Conservation (phyloP, 257 asterid species). For the Lithospermum erythrorhizon region DNA sequence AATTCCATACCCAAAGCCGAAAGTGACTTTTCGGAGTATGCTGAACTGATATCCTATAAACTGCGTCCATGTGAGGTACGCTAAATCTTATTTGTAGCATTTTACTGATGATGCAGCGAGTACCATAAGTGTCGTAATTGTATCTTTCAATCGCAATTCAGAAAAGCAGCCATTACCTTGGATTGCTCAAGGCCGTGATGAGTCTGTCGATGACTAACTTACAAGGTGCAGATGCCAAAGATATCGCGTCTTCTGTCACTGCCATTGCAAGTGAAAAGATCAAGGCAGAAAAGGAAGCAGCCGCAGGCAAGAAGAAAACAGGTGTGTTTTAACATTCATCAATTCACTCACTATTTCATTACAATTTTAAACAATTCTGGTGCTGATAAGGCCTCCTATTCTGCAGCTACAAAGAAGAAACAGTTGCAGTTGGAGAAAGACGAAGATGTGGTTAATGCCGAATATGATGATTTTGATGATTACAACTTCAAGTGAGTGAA, state of each 20-base stretch:
- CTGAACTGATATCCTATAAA: conserved; percentile 68
- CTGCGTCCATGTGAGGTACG: conserved; percentile 82
- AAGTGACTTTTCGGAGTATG: conserved; percentile 73
- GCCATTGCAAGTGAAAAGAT: conserved; percentile 92
- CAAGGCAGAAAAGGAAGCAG: conserved; percentile 79
- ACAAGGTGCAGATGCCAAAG: conserved; percentile 91
- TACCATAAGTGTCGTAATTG: not conserved
- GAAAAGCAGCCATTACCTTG: conserved; percentile 90
- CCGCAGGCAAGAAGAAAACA: conserved; percentile 77
- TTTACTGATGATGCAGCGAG: not conserved
- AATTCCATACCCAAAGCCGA: conserved; percentile 78
- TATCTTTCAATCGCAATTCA: conserved; percentile 19
- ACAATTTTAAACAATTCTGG: not conserved
- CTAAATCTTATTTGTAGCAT: conserved; percentile 5
- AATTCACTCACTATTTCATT: too few relatives aligned
- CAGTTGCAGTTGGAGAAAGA: conserved; percentile 61
- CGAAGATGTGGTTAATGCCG: conserved; percentile 42
- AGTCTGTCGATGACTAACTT: conserved; percentile 60
- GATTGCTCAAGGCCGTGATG: conserved; percentile 74
- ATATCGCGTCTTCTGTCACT: conserved; percentile 76
- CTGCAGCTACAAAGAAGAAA: conserved; percentile 77
- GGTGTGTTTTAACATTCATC: conserved; percentile 24
- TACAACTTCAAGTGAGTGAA: conserved; percentile 71
- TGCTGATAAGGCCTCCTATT: conserved; percentile 9
- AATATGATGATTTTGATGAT: conserved; percentile 53